Percentiles rank a stretch among this genome's conserved stretches.
Conservation (phyloP, 2,329 filamentous ascomycete genomes). For the Penicillium brasilianum region DNA sequence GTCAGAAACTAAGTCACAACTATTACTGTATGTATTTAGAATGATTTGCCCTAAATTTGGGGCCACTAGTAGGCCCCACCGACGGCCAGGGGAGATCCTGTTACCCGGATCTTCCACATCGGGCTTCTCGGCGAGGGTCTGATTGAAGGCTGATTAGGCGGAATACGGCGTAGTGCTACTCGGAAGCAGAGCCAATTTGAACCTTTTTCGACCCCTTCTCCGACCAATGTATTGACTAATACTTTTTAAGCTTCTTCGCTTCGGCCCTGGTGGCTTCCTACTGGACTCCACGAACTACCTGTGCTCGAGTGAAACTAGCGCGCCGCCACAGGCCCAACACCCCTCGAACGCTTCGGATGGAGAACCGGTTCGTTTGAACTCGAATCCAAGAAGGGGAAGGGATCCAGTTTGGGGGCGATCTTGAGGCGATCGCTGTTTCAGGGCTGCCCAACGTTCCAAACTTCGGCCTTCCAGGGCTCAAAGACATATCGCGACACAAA, state of each 20-base stretch:
- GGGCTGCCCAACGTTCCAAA: constrained; percentile 12
- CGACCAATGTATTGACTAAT: constrained; percentile 1
- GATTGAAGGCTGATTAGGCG: neutral
- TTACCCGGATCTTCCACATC: constrained; percentile 8
- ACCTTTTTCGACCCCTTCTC: neutral
- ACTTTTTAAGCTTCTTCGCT: constrained; percentile 20
- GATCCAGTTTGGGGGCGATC: constrained; percentile 9
- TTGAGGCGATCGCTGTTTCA: constrained; percentile 29
- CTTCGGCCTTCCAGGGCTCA: constrained; percentile 6
- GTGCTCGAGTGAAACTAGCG: constrained; percentile 20
- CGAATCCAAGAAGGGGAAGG: neutral
- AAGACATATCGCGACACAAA: constrained; percentile 15
- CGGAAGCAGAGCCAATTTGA: constrained; percentile 7
- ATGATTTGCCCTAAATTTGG: constrained; percentile 5
- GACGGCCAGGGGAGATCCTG: neutral
- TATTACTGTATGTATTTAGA: neutral
- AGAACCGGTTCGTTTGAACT: constrained; percentile 24
- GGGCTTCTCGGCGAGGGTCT: neutral
- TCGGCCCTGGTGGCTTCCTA: neutral
- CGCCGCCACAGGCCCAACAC: constrained; percentile 6
- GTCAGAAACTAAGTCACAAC: neutral
- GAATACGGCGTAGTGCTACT: constrained; percentile 16
- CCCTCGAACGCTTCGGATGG: neutral
- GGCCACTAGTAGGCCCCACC: neutral
- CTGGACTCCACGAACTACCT: constrained; percentile 23